Evolutionary conservation across 2,329 filamentous ascomycete species (phyloP).

Genomic region (Westerdykella aurantiaca): DNA sequence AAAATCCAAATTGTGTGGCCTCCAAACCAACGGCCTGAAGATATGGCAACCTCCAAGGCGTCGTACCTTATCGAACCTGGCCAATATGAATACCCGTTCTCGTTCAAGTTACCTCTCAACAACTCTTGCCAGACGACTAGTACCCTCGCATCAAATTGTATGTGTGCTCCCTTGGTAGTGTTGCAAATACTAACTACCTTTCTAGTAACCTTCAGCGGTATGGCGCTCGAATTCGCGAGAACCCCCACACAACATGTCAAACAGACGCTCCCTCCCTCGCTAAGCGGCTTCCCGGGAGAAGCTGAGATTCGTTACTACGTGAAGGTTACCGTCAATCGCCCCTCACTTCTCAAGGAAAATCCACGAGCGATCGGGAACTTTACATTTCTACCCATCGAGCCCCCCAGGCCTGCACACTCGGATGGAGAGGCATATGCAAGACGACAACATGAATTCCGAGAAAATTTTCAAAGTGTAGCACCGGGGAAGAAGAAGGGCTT

Average conservation of each 20-base stretch:
- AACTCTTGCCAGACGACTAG: constrained; percentile 54
- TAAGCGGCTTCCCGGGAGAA: constrained; percentile 78
- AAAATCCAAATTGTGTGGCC: constrained; percentile 68
- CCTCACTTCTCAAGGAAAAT: constrained; percentile 85
- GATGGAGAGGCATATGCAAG: constrained; percentile 80
- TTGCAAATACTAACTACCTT: constrained; percentile 17
- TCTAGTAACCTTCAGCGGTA: constrained; percentile 41
- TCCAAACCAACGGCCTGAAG: constrained; percentile 40
- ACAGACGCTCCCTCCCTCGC: constrained; percentile 78
- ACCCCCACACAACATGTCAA: constrained; percentile 63
- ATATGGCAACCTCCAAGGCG: constrained; percentile 34
- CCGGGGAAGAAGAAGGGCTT: constrained; percentile 51
- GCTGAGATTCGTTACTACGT: constrained; percentile 92
- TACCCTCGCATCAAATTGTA: neutral
- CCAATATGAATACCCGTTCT: constrained; percentile 70
- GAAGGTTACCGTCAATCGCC: constrained; percentile 90
- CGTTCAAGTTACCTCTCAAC: constrained; percentile 68
- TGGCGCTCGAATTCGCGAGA: constrained; percentile 42
- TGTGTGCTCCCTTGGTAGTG: constrained; percentile 23
- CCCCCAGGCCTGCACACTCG: constrained; percentile 62
- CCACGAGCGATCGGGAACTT: constrained; percentile 58
- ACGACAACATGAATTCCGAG: constrained; percentile 57
- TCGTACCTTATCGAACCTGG: constrained; percentile 61
- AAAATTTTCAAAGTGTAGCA: constrained; percentile 20
- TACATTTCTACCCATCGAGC: constrained; percentile 89